Percentiles rank a stretch among this genome's conserved stretches.
Evolutionary conservation across 805 yeast genomes (phyloP).

Genomic region (Wickerhamiella dianesei): DNA sequence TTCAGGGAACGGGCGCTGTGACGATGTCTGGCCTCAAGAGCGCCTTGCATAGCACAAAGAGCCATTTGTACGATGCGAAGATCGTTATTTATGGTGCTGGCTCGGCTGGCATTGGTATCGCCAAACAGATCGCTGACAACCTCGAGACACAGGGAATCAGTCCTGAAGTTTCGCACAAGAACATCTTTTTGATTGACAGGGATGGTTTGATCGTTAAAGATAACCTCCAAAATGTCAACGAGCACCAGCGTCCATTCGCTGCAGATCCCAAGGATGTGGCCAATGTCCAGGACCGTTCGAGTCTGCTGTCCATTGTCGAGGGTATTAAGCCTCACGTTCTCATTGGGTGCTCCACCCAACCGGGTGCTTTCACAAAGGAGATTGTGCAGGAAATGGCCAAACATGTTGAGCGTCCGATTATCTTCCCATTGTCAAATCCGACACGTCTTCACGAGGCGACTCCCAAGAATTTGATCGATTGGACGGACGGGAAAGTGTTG

Average conservation of each 20-base stretch:
- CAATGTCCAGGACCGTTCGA: conserved; percentile 54
- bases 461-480: conserved; percentile 74
- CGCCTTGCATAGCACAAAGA: conserved; percentile 62
- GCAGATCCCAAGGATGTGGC: conserved; percentile 56
- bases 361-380: conserved; percentile 81
- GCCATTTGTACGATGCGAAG: conserved; percentile 29
- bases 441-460: conserved; percentile 87
- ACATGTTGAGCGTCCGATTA: conserved; percentile 71
- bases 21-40: conserved; percentile 88
- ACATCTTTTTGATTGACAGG: conserved; percentile 69
- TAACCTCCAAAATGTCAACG: conserved; percentile 38
- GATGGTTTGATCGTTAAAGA: conserved; percentile 48
- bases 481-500: conserved; percentile 82
- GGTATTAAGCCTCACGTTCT: conserved; percentile 74
- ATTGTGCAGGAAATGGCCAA: conserved; percentile 79
- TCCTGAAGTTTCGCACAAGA: conserved; percentile 52
- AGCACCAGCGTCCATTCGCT: conserved; percentile 58
- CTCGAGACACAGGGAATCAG: conserved; percentile 63
- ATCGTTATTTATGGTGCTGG: conserved; percentile 84
- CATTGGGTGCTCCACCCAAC: conserved; percentile 89
- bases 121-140: conserved; percentile 82
- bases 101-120: conserved; percentile 89
- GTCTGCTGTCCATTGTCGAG: conserved; percentile 43
- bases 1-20: conserved; percentile 97
- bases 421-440: conserved; percentile 91